Evolutionary conservation across 1,139 yeast species (phyloP), one percentile per base, ranked within the genome.

Genomic region (Yamadazyma aaseri): DNA sequence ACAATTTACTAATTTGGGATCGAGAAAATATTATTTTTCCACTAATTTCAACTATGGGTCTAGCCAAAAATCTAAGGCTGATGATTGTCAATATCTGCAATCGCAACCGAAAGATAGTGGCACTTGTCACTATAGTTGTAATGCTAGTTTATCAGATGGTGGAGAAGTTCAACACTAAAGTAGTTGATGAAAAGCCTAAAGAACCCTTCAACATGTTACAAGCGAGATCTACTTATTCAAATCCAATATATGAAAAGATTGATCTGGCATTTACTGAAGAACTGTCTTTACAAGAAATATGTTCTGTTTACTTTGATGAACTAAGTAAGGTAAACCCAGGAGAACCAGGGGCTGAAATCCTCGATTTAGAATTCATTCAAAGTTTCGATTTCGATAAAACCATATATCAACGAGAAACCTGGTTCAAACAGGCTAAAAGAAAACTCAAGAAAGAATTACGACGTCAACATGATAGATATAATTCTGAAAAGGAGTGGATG

Each of bases 361-460:
- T 50, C 10, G 50, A 53, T 31, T 24, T 56, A 20, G 55, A 58
- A 29, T 35, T 39, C 10, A 40, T 47, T 7, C 39, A 38, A 17
- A 38, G 34, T 27, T 45, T 41, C 34, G 39, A 46, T 2, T 47
- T 51, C 38, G 53, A 58, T 31, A 47, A 42, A 5, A 29, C 42
- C 7, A 35, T 64, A 3, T 65, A 59, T 39, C 51, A 56, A 29
- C 50, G 54, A 35, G 49, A 44, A 17, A 45, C 50, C 32, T 66
- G 66, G 64, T 23, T 59, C 9, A 40, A 55, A 26, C 49, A 46
- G 15, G 46, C 42, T 37, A 41, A 34, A 31, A 40, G 34, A 24
- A 36, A 34, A 9, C 26, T 34, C 11, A 44, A 44, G 29, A 35
- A 33, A 28, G 32, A 39, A 24, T 40, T 54, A 13, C 38, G 46